Conservation (phyloP, 805 yeast species). For the Candida succiphila region DNA sequence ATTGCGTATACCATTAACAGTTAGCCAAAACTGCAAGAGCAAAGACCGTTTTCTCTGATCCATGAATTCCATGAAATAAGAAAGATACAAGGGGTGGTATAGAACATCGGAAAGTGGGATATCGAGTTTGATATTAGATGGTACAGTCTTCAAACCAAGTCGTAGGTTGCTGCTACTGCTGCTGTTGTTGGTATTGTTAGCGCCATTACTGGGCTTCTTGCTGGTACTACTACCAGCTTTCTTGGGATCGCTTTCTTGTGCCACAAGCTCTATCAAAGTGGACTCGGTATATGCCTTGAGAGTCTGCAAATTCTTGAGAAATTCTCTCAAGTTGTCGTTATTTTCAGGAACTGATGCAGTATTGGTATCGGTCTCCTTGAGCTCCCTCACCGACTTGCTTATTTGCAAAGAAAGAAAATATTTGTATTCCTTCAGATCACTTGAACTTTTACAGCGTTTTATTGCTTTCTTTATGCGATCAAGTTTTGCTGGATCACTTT, state of each 20-base stretch:
- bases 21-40: conserved; percentile 54
- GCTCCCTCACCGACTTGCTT: conserved; percentile 26
- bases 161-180: background rate
- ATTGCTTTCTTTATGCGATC: conserved; percentile 30
- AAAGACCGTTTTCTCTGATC: conserved; percentile 34
- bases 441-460: conserved; percentile 21
- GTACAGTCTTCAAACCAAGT: conserved; percentile 1
- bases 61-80: conserved; percentile 47
- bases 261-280: conserved; percentile 5
- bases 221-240: background rate
- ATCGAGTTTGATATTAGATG: conserved; percentile 9
- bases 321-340: conserved; percentile 6
- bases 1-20: conserved; percentile 57
- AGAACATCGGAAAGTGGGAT: conserved; percentile 34
- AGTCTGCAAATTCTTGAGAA: conserved; percentile 10
- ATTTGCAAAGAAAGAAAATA: conserved; percentile 38
- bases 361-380: conserved; percentile 14
- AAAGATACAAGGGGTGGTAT: conserved; percentile 35
- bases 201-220: too few species aligned
- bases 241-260: conserved; percentile 1
- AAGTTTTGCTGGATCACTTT: conserved; percentile 29
- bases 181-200: background rate
- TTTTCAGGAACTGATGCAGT: background rate
- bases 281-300: conserved; percentile 13
- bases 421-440: conserved; percentile 38